Conservation (phyloP, 2,329 filamentous ascomycete genomes). For the Ceratocystis cubensis region DNA sequence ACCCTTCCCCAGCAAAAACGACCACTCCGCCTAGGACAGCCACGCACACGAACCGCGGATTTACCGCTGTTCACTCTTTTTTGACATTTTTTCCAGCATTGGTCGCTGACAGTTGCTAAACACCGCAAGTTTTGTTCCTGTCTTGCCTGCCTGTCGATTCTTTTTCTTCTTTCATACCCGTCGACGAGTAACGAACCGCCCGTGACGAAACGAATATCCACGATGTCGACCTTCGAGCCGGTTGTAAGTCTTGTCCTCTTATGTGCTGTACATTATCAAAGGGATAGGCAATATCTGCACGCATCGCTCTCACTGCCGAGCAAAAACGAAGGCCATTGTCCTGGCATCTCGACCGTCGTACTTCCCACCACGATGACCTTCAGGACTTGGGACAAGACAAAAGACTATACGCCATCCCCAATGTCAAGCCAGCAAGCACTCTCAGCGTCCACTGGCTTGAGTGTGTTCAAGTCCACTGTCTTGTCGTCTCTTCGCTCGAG, state of each 20-base stretch:
- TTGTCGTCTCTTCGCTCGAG: neutral
- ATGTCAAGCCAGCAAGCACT: neutral
- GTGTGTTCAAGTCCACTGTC: neutral
- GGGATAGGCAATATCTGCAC: conserved; percentile 13
- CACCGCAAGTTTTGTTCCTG: conserved; percentile 20
- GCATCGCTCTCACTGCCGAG: conserved; percentile 10
- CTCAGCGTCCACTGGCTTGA: neutral
- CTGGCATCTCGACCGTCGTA: neutral
- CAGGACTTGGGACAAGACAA: neutral
- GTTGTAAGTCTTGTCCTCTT: conserved; percentile 45
- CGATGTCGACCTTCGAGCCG: conserved; percentile 58
- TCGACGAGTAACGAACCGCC: conserved; percentile 25
- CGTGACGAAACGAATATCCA: conserved; percentile 32
- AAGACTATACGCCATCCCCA: neutral
- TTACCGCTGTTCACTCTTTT: conserved; percentile 18
- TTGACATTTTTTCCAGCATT: conserved; percentile 18
- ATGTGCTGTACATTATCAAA: neutral
- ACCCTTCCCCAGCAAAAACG: conserved; percentile 18
- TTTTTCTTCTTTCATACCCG: conserved; percentile 26
- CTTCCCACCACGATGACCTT: conserved; percentile 7
- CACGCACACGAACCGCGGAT: conserved; percentile 21
- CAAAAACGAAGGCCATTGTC: neutral
- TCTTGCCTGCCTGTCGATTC: conserved; percentile 25
- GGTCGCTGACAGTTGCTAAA: conserved; percentile 14
- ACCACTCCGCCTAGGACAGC: conserved; percentile 12